Evolutionary conservation across 306 rosid species (phyloP), one percentile per base, ranked within the genome.

Genomic region (Vigna nakashimae): DNA sequence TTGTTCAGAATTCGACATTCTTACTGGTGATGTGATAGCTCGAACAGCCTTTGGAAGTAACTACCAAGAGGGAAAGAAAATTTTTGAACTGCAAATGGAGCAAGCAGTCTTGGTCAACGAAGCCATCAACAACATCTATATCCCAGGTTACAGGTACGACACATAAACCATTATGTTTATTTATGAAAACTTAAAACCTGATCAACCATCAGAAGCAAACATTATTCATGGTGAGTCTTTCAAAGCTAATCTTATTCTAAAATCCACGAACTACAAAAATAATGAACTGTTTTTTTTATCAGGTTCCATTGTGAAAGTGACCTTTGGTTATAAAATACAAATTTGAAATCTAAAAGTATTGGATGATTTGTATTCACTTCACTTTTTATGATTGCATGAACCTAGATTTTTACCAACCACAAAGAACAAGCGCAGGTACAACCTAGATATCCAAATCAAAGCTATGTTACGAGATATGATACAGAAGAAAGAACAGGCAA

Each of bases 41-140:
- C 65, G 65, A 59, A 59, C 65, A 24, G 65, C 65, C 38, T 59
- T 59, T 14, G 65, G 65, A 59, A 59, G 42, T 8, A 59, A 40
- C 65, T 59, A 59, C 20, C 42, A 26, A 59, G 65, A 59, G 42
- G 65, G 65, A 59, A 59, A 59, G 65, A 26, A 59, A 59, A 59
- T 59, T 12, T 28, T 59, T 0, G 4, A 59, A 28, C 65, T 59
- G 7, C 65, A 59, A 59, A 59, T 6, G 42, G 11, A 59, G 18
- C 65, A 59, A 59, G 65, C 18, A 28, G 6, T 59, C 18, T 59
- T 59, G 65, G 65, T 59, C 9, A 13, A 14, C 2, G 65, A 59
- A 59, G 40, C 65, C 40, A 2, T 59, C 0, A 59, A 59, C 42
- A 59, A 0, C 65, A 13, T 59, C 65, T 59, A 59, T 28, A 26